Percentiles rank a stretch among this genome's conserved stretches.
phyloP scores from a whole-genome alignment of 2,329 filamentous ascomycete genomes.

The Biscogniauxia sp. region DNA sequence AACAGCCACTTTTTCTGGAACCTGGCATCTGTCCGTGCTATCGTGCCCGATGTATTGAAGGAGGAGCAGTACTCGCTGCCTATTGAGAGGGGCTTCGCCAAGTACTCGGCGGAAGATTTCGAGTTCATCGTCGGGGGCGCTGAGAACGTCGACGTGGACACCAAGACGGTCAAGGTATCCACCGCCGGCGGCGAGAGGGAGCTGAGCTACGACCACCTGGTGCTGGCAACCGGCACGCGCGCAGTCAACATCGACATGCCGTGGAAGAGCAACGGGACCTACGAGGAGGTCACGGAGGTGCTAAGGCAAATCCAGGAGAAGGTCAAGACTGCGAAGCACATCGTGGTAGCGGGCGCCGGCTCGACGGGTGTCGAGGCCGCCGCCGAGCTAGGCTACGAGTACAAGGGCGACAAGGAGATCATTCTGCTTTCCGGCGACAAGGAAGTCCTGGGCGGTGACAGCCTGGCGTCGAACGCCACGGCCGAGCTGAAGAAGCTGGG shows the following conservation, averaged over 20 bases:
- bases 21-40: slow-evolving; percentile 53
- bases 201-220: slow-evolving; percentile 54
- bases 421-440: slow-evolving; percentile 44
- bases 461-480: slow-evolving; percentile 40
- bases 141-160: slow-evolving; percentile 37
- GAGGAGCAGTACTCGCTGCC: slow-evolving; percentile 51
- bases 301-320: slow-evolving; percentile 41
- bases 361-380: slow-evolving; percentile 55
- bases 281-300: slow-evolving; percentile 42
- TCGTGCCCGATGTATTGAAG: slow-evolving; percentile 48
- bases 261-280: slow-evolving; percentile 50
- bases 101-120: slow-evolving; percentile 48
- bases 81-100: slow-evolving; percentile 47
- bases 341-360: slow-evolving; percentile 57
- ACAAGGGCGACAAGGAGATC: slow-evolving; percentile 50
- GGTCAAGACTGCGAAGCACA: slow-evolving; percentile 46
- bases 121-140: slow-evolving; percentile 53
- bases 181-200: slow-evolving; percentile 27
- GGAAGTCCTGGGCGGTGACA: slow-evolving; percentile 45
- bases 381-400: slow-evolving; percentile 53
- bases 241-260: slow-evolving; percentile 40
- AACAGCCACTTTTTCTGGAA: slow-evolving; percentile 61
- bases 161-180: slow-evolving; percentile 42
- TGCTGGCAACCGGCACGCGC: slow-evolving; percentile 55
- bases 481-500: slow-evolving; percentile 52